Base-by-base conservation (phyloP, 2,329 filamentous ascomycete species). In the Pleurostoma richardsiae region DNA sequence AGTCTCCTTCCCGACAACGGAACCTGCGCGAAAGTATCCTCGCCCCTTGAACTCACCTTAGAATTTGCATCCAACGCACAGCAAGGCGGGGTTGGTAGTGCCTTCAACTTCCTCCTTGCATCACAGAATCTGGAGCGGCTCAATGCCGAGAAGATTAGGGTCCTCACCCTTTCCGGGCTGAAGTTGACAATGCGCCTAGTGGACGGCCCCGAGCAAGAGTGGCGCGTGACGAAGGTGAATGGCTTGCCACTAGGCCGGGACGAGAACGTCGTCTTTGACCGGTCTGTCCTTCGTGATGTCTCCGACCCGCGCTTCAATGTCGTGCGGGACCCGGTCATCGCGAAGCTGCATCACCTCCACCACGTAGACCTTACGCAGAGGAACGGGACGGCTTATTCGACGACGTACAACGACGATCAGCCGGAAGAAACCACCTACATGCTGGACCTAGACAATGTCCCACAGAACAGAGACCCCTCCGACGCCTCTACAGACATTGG, bases 261-360 rank as follows among this genome's bases (percentile, higher is more conserved):
- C 59, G 92, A 97, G 66, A 88, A 85, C 53, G 82, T 96, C 26
- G 88, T 88, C 60, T 79, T 97, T 52, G 78, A 86, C 41, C 82
- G 86, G 28, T 83, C 90, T 48, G 79, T 92, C 29, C 82, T 90
- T 29, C 82, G 86, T 48, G 85, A 88, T 53, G 79, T 90, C 33
- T 80, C 82, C 27, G 92, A 96, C 64, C 88, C 90, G 10, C 85
- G 91, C 48, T 96, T 96, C 63, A 87, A 84, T 7, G 80, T 88
- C 29, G 74, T 91, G 29, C 81, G 87, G 41, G 88, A 96, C 57
- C 67, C 80, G 4, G 75, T 64, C 10, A 49, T 65, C 0, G 60
- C 59, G 29, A 67, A 62, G 52, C 54, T 67, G 39, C 64, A 66
- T 43, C 62, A 67, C 31, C 52, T 68, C 5, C 62, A 86, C 47